Conservation (phyloP, 495 filamentous ascomycete genomes). For the Hyaloscypha bicolor region DNA sequence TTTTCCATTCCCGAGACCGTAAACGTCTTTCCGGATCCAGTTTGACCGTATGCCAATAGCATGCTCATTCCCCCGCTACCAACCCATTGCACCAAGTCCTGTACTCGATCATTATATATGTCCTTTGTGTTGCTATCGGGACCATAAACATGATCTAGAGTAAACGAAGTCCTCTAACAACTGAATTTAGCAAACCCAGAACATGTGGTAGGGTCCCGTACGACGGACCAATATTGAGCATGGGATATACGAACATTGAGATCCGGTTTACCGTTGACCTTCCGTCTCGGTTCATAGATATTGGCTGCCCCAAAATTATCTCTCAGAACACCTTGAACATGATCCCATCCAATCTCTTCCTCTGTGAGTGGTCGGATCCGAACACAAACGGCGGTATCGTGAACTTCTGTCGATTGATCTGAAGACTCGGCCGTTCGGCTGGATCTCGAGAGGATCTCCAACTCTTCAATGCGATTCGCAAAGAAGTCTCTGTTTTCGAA, state of each 20-base stretch:
- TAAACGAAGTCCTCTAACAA: not conserved
- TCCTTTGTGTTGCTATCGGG: conserved; percentile 25
- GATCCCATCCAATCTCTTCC: conserved; percentile 7
- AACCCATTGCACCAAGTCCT: conserved; percentile 35
- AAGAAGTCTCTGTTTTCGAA: conserved; percentile 1
- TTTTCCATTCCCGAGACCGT: conserved; percentile 28
- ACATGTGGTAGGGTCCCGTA: no score
- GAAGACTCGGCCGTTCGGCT: not conserved
- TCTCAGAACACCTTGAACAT: conserved; percentile 19
- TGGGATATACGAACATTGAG: conserved; percentile 6
- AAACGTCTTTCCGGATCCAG: conserved; percentile 34
- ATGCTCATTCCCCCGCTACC: conserved; percentile 38
- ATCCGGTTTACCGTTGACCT: conserved; percentile 18
- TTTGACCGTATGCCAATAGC: conserved; percentile 41
- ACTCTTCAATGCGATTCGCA: not conserved
- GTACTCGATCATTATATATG: conserved; percentile 34
- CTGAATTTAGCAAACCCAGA: not conserved
- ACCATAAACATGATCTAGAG: conserved; percentile 28
- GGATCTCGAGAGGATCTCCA: not conserved
- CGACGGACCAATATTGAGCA: no score
- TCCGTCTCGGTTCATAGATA: conserved; percentile 23
- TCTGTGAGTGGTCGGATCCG: conserved; percentile 24
- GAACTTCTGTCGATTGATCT: not conserved
- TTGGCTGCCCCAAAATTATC: not conserved
- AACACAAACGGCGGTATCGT: conserved; percentile 16